Percentiles rank a stretch among this genome's conserved stretches.
Evolutionary conservation across 148 eudicot genomes (phyloP).

Genomic region (Rhododendron ferrugineum): DNA sequence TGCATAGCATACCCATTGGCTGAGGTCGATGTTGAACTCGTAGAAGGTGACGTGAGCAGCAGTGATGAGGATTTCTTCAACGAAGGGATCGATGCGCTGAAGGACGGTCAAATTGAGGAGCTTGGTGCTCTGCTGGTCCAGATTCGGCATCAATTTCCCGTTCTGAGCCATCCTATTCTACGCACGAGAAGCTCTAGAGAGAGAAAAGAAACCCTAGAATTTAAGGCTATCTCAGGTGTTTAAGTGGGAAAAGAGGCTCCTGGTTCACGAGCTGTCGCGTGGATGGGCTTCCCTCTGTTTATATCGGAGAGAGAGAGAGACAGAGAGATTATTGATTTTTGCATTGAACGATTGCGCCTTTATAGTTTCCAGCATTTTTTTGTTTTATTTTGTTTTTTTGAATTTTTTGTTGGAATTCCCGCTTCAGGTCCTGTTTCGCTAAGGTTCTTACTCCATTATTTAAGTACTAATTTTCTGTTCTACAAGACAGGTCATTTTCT

Average conservation of each 20-base stretch:
- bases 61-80: constrained; percentile 85
- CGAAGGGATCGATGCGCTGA: constrained; percentile 73
- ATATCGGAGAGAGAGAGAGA: neutral
- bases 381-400: neutral
- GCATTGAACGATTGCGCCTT: neutral
- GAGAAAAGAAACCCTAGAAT: neutral
- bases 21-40: constrained; percentile 74
- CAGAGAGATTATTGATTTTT: neutral
- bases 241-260: neutral
- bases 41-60: constrained; percentile 94
- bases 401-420: too few species aligned
- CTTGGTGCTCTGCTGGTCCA: constrained; percentile 76
- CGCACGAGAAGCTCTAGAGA: neutral
- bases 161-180: constrained; percentile 41
- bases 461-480: too few species aligned
- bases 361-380: neutral
- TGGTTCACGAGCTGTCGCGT: neutral
- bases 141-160: constrained; percentile 82
- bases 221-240: neutral
- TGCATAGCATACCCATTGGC: constrained; percentile 67
- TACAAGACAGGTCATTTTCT: too few species aligned
- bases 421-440: too few species aligned
- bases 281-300: neutral
- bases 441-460: too few species aligned
- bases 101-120: constrained; percentile 81